A percentile compares a stretch with the other conserved stretches of the same genome.
phyloP scores from a whole-genome alignment of 2,329 filamentous ascomycete genomes.

The Trichoderma sp. region DNA sequence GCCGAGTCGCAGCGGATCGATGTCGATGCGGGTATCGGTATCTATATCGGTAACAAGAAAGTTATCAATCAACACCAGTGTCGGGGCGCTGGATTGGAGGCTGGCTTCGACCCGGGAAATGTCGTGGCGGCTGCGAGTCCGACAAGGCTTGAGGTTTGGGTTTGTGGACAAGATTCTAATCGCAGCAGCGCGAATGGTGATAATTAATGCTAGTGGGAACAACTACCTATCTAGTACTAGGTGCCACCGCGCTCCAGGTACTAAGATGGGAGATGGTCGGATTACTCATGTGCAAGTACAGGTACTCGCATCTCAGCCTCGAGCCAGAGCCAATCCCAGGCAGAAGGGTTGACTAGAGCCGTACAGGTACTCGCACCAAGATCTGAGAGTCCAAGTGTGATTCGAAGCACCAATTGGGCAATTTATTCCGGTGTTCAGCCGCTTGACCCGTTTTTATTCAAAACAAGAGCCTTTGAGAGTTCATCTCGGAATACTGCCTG shows the following conservation, averaged over 20 bases:
- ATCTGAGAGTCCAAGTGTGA: neutral
- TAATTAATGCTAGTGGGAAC: conserved; percentile 14
- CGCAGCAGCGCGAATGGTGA: conserved; percentile 21
- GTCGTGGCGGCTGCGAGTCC: neutral
- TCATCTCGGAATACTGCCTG: neutral
- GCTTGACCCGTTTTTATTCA: neutral
- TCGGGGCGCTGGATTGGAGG: neutral
- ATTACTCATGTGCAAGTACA: neutral
- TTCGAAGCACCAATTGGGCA: neutral
- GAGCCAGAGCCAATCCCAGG: neutral
- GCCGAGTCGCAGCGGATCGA: conserved; percentile 34
- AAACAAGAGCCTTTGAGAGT: neutral
- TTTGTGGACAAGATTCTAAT: conserved; percentile 27
- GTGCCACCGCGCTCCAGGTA: neutral
- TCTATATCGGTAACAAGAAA: neutral
- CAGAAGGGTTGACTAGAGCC: neutral
- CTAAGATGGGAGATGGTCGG: neutral
- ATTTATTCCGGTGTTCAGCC: neutral
- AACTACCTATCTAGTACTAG: conserved; percentile 13
- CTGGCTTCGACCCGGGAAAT: neutral
- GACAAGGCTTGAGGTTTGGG: conserved; percentile 15
- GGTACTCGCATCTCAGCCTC: neutral
- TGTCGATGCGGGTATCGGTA: neutral
- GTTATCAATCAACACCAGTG: neutral
- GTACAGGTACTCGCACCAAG: neutral